Base-by-base conservation (phyloP, 495 filamentous ascomycete genomes). In the Aspergillus leporis region DNA sequence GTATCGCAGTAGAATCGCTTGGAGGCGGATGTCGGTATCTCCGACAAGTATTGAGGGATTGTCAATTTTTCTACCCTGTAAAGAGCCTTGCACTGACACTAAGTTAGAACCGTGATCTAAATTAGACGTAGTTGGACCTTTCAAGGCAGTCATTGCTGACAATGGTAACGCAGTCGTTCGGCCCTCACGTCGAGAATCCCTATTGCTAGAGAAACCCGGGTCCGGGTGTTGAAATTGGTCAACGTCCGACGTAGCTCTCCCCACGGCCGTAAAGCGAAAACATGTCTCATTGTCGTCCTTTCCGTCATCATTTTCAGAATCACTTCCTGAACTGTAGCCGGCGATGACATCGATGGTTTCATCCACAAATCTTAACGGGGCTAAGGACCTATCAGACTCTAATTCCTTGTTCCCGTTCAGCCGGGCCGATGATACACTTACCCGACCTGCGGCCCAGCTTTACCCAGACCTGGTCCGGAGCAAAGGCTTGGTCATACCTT, bases 1-100 rank as follows among this genome's bases (percentile, higher is more conserved):
- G 16, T 36, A 57, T 0, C 55, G 55, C 45, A 57, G 30, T 28
- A 57, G 31, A 18, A 57, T 57, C 23, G 55, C 55, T 13, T 43
- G 16, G 13, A 49, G 55, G 13, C 55, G 55, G 34, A 16, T 13
- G 8, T 52, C 31, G 50, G 50, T 19, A 52, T 52, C 30, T 13
- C 9, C 31, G 9, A 52, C 50, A 12, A 41, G 25, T 22, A 46
- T 46, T 16, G 43, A 25, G 14, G 28, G 18, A 14, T 13, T 36
- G 30, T 28, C 16, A 18, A 45, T 19, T 4, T 45, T 3, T 21
- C 41, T 45, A 7, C 14, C 2, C 16, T 40, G 12, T 3, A 9
- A 40, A n/a, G 48, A 25, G n/a, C 31, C 7, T 14, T 16, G 4
- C 8, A 25, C n/a, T 13, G 50, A 0, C 31, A 4, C 22, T 14